These are phyloP conservation scores for Starmerella geochares DNA, from an alignment of 805 yeast genomes.

Conservation along the genomic window DNA sequence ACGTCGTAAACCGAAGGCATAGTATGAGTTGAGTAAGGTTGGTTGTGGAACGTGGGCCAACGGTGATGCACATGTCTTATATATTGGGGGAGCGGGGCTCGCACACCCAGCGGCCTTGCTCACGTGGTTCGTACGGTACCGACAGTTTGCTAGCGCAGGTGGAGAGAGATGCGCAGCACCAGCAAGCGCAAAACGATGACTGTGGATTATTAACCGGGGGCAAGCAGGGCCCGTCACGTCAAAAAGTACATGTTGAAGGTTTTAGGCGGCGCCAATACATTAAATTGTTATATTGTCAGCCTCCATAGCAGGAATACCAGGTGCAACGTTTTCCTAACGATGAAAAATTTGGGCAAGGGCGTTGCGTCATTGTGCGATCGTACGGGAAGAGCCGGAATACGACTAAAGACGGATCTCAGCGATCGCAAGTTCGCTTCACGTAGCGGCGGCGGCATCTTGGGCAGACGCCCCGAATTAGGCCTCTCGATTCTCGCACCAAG, in stretches of 20 bases:
- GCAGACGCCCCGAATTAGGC: too few relatives aligned
- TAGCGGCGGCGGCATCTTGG: too few relatives aligned
- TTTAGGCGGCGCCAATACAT: background rate
- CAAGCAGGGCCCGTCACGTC: background rate
- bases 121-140: conserved; percentile 8
- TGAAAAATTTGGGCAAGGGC: background rate
- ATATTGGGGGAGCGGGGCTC: conserved; percentile 7
- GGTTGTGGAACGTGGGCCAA: background rate
- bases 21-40: background rate
- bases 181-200: background rate
- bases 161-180: background rate
- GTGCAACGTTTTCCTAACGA: background rate
- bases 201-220: background rate
- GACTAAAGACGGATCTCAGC: background rate
- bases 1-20: conserved; percentile 48
- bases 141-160: conserved; percentile 2
- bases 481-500: background rate
- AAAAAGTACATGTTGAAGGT: background rate
- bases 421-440: too few relatives aligned
- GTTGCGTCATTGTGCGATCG: conserved; percentile 10
- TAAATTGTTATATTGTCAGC: too few relatives aligned
- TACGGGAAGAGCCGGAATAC: conserved; percentile 5
- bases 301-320: background rate
- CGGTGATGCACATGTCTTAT: conserved; percentile 1
- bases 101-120: conserved; percentile 2